Evolutionary conservation across 2,329 filamentous ascomycete species (phyloP).

Genomic region (Thermoascus crustaceus): DNA sequence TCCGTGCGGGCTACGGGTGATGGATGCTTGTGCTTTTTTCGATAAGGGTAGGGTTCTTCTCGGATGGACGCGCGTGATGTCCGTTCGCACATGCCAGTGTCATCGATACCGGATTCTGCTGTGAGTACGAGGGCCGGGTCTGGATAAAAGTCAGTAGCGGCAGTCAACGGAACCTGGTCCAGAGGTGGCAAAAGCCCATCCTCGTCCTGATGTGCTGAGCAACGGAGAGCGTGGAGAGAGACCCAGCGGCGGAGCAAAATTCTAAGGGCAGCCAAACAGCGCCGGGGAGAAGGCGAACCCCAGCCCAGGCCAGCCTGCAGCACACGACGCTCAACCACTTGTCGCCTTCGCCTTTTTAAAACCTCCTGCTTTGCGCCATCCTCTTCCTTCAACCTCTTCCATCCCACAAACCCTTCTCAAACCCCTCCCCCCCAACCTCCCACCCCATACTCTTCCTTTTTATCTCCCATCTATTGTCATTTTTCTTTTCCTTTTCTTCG

Average conservation of each 20-base stretch:
- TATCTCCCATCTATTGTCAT: conserved; percentile 16
- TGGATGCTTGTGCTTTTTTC: no score
- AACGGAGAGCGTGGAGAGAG: no score
- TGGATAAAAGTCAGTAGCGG: no score
- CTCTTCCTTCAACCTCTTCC: conserved; percentile 12
- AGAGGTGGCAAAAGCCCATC: no score
- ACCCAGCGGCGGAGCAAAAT: conserved; percentile 2
- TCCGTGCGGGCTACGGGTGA: no score
- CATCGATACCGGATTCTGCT: no score
- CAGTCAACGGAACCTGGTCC: no score
- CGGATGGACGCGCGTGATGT: no score
- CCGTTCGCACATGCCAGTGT: no score
- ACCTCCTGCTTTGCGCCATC: conserved; percentile 9
- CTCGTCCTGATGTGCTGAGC: no score
- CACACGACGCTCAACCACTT: conserved; percentile 3
- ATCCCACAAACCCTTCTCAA: conserved; percentile 10
- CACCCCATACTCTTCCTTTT: conserved; percentile 8
- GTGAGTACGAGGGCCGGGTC: no score
- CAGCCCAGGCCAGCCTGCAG: conserved; percentile 1
- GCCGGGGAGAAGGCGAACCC: conserved; percentile 2
- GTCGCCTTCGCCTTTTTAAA: conserved; percentile 6
- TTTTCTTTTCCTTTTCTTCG: conserved; percentile 20
- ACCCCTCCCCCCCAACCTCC: conserved; percentile 11
- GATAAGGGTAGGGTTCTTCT: no score
- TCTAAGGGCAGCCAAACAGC: not conserved